Percentiles rank a stretch among this genome's conserved stretches.
phyloP scores from a whole-genome alignment of 2,329 filamentous ascomycete genomes.

The Endoconidiophora polonica region DNA sequence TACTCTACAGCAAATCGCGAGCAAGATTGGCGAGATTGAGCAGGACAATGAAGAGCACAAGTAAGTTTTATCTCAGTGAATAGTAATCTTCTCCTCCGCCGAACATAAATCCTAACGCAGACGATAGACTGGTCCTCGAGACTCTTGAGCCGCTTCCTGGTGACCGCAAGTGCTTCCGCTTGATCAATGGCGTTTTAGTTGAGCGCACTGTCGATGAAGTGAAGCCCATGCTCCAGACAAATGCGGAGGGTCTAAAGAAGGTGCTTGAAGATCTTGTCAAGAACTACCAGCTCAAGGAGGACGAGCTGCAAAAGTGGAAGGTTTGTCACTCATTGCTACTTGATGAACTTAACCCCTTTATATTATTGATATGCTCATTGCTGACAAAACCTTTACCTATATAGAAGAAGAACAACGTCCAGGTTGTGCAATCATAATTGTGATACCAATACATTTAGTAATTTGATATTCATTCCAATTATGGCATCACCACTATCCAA shows the following conservation, averaged over 20 bases:
- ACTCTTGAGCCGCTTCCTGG: slow-evolving; percentile 67
- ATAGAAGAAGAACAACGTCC: slow-evolving; percentile 80
- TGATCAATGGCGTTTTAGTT: slow-evolving; percentile 93
- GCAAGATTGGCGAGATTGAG: slow-evolving; percentile 95
- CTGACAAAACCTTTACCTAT: slow-evolving; percentile 10
- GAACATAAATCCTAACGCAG: slow-evolving; percentile 3
- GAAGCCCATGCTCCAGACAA: slow-evolving; percentile 76
- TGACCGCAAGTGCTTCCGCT: slow-evolving; percentile 92
- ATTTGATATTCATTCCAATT: not conserved
- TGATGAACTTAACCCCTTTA: not conserved
- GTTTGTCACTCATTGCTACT: slow-evolving; percentile 30
- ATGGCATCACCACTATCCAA: too few species aligned
- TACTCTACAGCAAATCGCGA: slow-evolving; percentile 75
- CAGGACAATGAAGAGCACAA: slow-evolving; percentile 97
- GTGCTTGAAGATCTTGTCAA: slow-evolving; percentile 88
- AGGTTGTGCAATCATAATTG: slow-evolving; percentile 60
- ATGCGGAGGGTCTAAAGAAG: slow-evolving; percentile 84
- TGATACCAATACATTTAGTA: slow-evolving; percentile 4
- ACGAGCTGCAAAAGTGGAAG: slow-evolving; percentile 98
- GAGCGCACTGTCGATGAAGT: slow-evolving; percentile 91
- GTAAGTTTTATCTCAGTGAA: slow-evolving; percentile 35
- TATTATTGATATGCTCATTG: not conserved
- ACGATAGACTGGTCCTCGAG: slow-evolving; percentile 70
- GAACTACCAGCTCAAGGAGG: slow-evolving; percentile 88
- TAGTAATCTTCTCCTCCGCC: not conserved